A percentile compares a stretch with the other conserved stretches of the same genome.
Conservation (phyloP, 2,329 filamentous ascomycete genomes). For the Aspergillus novofumigatus region DNA sequence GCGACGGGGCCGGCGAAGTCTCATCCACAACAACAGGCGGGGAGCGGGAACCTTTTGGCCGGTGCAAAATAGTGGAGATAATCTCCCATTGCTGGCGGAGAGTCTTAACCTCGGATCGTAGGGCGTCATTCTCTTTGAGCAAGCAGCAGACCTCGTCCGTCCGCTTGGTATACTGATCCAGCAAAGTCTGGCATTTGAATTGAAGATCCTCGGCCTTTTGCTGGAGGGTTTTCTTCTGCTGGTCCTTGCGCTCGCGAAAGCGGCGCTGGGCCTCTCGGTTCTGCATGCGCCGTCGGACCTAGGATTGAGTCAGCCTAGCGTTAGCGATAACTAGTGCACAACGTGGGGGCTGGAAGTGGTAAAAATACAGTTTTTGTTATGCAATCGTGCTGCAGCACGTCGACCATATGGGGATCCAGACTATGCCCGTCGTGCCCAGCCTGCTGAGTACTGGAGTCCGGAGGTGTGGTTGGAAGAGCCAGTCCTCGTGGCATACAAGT, state of each 20-base stretch:
- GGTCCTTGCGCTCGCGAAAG: conserved; percentile 9
- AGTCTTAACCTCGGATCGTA: neutral
- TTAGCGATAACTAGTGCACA: neutral
- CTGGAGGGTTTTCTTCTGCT: conserved; percentile 7
- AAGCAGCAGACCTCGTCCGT: neutral
- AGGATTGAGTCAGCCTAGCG: neutral
- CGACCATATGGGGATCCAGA: neutral
- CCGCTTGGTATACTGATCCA: neutral
- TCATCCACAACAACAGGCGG: neutral
- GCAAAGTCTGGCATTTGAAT: neutral
- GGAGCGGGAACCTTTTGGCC: neutral
- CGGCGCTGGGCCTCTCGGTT: conserved; percentile 11
- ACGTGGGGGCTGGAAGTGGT: neutral
- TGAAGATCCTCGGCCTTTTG: conserved; percentile 2
- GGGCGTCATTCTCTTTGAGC: neutral
- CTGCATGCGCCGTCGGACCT: conserved; percentile 11
- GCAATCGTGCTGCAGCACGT: neutral
- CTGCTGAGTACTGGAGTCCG: neutral
- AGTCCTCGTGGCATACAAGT: too few relatives aligned
- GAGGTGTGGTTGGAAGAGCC: neutral
- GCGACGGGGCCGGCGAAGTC: neutral
- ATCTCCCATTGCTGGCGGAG: neutral
- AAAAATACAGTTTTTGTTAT: neutral
- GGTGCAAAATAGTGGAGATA: neutral
- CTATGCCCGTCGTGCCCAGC: neutral